These are phyloP conservation scores for Phialophora expanda DNA, from an alignment of 2,329 filamentous ascomycete species.

Conservation along the genomic window DNA sequence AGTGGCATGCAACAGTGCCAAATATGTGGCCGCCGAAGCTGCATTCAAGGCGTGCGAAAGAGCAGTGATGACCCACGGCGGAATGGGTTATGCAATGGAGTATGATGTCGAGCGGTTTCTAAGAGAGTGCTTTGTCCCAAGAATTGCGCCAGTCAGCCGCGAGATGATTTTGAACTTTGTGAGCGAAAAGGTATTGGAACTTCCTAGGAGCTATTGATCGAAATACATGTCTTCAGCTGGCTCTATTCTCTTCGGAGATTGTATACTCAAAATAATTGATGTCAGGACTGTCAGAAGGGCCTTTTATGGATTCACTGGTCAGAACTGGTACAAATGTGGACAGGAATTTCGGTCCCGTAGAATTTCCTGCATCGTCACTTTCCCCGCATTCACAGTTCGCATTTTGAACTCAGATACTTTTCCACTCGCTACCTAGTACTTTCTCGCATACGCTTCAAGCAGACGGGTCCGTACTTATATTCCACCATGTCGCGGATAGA, in stretches of 20 bases:
- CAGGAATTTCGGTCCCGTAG: not conserved
- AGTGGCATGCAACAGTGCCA: slow-evolving; percentile 70
- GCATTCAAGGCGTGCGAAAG: slow-evolving; percentile 66
- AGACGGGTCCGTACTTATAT: not conserved
- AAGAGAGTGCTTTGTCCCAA: slow-evolving; percentile 63
- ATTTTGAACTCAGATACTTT: not conserved
- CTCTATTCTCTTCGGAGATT: not conserved
- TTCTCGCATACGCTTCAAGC: not conserved
- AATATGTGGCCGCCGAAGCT: slow-evolving; percentile 66
- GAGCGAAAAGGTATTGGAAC: slow-evolving; percentile 51
- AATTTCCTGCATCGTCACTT: not conserved
- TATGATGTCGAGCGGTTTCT: slow-evolving; percentile 68
- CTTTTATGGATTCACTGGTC: no score
- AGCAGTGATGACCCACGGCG: slow-evolving; percentile 63
- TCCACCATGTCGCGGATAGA: slow-evolving; percentile 48
- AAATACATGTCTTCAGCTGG: slow-evolving; percentile 1
- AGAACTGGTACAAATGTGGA: no score
- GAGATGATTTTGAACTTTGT: slow-evolving; percentile 57
- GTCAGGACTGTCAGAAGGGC: not conserved
- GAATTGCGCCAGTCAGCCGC: slow-evolving; percentile 64
- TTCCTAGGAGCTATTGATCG: slow-evolving; percentile 52
- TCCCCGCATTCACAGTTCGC: slow-evolving; percentile 15
- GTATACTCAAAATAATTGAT: not conserved
- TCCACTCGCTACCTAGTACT: no score
- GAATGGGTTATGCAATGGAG: slow-evolving; percentile 68